Percentiles rank a stretch among this genome's conserved stretches.
These are phyloP conservation scores for Perkinsus olseni DNA, from an alignment of 169 alveolate genomes.

Conservation along the genomic window DNA sequence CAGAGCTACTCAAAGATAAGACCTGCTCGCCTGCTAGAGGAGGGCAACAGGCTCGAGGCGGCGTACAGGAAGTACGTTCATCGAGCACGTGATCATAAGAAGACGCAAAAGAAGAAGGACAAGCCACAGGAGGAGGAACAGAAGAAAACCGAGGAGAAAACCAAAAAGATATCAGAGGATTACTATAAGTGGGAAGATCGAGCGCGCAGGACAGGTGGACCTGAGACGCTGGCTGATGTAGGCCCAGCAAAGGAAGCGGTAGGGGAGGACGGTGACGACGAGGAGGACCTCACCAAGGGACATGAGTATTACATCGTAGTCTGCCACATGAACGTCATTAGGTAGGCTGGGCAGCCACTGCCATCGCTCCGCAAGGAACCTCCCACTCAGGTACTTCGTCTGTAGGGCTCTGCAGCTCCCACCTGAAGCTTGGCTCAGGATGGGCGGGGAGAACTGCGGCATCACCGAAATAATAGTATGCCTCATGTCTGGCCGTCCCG, in stretches of 20 bases:
- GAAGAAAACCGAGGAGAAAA: background rate
- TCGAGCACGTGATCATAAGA: background rate
- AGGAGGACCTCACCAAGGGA: background rate
- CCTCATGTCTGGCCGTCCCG: background rate
- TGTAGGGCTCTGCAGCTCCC: conserved; percentile 13
- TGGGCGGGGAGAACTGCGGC: conserved; percentile 15
- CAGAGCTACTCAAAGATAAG: background rate
- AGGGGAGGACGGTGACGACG: background rate
- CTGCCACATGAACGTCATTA: conserved; percentile 11
- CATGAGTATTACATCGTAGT: conserved; percentile 11
- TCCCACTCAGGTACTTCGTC: background rate
- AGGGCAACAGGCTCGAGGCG: conserved; percentile 6
- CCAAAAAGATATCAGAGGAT: background rate
- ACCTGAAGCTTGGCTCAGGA: conserved; percentile 11
- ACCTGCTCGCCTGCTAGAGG: background rate
- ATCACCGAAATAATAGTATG: conserved; percentile 1
- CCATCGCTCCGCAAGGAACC: background rate
- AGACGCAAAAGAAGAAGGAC: background rate
- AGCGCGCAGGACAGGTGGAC: background rate
- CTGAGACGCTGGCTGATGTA: background rate
- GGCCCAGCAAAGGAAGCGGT: background rate
- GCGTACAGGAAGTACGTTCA: conserved; percentile 6
- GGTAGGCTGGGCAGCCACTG: background rate
- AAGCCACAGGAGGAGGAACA: background rate
- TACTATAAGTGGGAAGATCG: background rate